A percentile compares a stretch with the other conserved stretches of the same genome.
Evolutionary conservation across 768 basidiomycete genomes (phyloP).

Genomic region (Lactarius sp.): DNA sequence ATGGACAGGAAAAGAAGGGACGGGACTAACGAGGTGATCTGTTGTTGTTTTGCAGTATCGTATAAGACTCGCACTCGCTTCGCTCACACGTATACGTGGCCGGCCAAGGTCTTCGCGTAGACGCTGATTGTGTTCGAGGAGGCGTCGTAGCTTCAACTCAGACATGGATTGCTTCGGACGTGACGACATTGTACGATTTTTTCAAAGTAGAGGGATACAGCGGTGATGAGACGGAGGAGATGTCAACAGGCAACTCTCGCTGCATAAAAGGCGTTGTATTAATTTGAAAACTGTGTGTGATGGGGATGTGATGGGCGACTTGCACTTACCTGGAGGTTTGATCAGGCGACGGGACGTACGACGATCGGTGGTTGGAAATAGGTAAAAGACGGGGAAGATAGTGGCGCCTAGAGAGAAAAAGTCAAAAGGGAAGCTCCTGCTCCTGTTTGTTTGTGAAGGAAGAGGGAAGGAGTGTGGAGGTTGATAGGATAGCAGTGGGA

Average conservation of each 20-base stretch:
- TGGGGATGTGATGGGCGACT: neutral
- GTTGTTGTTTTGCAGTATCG: conserved; percentile 69
- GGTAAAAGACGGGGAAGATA: conserved; percentile 1
- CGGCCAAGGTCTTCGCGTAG: conserved; percentile 67
- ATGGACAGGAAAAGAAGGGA: neutral
- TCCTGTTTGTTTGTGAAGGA: neutral
- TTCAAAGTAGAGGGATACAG: conserved; percentile 16
- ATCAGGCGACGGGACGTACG: conserved; percentile 7
- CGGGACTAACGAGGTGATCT: conserved; percentile 56
- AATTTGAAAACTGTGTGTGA: neutral
- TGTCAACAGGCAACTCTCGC: neutral
- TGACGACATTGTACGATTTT: conserved; percentile 45
- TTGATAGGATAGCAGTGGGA: neutral
- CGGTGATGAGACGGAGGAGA: neutral
- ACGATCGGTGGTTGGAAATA: conserved; percentile 8
- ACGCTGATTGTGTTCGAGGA: conserved; percentile 71
- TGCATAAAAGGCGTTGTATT: neutral
- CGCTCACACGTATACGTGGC: conserved; percentile 66
- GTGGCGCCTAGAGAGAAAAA: neutral
- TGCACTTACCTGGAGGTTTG: conserved; percentile 5
- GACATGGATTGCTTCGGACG: conserved; percentile 71
- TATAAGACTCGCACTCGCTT: conserved; percentile 67
- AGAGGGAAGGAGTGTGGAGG: conserved; percentile 3
- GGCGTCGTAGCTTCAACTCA: conserved; percentile 74
- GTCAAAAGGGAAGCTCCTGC: neutral